Evolutionary conservation across 2,329 filamentous ascomycete species (phyloP).

Genomic region (Penicillium sp.): DNA sequence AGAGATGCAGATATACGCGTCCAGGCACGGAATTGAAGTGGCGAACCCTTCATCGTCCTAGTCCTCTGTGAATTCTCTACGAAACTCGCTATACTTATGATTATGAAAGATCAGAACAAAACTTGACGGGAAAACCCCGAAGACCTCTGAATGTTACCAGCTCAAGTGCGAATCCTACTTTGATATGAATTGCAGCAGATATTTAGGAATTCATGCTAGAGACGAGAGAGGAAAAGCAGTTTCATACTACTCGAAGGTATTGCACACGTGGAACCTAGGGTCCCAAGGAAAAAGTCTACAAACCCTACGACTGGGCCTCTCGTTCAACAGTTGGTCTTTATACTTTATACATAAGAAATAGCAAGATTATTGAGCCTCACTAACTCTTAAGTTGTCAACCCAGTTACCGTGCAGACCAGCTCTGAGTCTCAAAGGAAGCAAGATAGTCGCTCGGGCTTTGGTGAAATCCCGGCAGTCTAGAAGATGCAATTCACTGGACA

Average conservation of each 20-base stretch:
- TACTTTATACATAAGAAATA: too few relatives aligned
- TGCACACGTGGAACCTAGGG: too few relatives aligned
- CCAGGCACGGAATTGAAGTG: not conserved
- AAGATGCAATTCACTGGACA: constrained; percentile 24
- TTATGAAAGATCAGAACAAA: not conserved
- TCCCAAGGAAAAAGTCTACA: too few relatives aligned
- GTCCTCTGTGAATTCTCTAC: too few relatives aligned
- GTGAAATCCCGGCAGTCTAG: constrained; percentile 16
- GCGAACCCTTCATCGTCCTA: not conserved
- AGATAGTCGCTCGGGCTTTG: constrained; percentile 9
- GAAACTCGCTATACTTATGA: not conserved
- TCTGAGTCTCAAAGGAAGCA: constrained; percentile 18
- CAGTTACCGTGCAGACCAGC: constrained; percentile 25
- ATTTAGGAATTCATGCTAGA: not conserved
- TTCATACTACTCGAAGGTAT: too few relatives aligned
- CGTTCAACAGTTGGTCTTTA: not conserved
- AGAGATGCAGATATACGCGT: not conserved
- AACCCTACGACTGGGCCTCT: not conserved
- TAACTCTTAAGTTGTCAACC: constrained; percentile 5
- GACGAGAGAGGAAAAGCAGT: too few relatives aligned
- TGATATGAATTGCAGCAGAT: not conserved
- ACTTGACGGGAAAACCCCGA: not conserved
- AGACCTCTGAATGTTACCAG: not conserved
- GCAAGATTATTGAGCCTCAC: not conserved
- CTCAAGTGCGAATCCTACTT: not conserved